A percentile compares a stretch with the other conserved stretches of the same genome.
These are phyloP conservation scores for Plasmodium coatneyi DNA, from an alignment of 169 alveolate genomes.

Conservation along the genomic window DNA sequence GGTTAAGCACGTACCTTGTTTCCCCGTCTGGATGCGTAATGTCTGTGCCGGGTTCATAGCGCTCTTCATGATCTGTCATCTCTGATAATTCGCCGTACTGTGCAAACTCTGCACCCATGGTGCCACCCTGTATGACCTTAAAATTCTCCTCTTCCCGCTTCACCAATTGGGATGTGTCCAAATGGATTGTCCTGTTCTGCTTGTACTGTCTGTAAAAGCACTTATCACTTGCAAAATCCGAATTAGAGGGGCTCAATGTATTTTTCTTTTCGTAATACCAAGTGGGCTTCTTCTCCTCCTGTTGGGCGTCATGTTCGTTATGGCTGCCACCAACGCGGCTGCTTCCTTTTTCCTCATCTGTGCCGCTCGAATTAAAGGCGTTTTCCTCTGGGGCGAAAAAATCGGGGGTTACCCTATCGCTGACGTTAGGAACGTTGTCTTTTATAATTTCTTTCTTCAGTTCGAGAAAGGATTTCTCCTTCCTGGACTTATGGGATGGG, in stretches of 20 bases:
- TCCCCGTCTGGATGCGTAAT: background rate
- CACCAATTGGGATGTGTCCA: background rate
- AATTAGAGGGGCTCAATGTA: constrained; percentile 16
- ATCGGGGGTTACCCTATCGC: constrained; percentile 62
- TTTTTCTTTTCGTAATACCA: background rate
- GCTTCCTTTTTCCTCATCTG: background rate
- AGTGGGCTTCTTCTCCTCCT: background rate
- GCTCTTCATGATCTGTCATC: background rate
- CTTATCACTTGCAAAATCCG: constrained; percentile 42
- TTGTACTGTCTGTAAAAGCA: constrained; percentile 1
- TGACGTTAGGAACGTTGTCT: background rate
- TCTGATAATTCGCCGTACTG: background rate
- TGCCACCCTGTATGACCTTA: background rate
- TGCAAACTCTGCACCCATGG: background rate
- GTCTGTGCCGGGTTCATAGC: background rate
- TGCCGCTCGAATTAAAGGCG: constrained; percentile 9
- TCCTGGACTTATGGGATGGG: background rate
- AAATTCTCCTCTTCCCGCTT: background rate
- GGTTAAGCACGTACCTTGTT: background rate
- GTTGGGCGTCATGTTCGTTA: background rate
- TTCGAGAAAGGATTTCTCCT: constrained; percentile 22
- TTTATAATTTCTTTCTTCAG: constrained; percentile 23
- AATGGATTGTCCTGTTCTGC: background rate
- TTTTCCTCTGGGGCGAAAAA: constrained; percentile 10
- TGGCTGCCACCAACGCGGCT: background rate